These are phyloP conservation scores for Backusella mclennaniae DNA, from an alignment of 192 early-diverging fungal species.

Conservation along the genomic window DNA sequence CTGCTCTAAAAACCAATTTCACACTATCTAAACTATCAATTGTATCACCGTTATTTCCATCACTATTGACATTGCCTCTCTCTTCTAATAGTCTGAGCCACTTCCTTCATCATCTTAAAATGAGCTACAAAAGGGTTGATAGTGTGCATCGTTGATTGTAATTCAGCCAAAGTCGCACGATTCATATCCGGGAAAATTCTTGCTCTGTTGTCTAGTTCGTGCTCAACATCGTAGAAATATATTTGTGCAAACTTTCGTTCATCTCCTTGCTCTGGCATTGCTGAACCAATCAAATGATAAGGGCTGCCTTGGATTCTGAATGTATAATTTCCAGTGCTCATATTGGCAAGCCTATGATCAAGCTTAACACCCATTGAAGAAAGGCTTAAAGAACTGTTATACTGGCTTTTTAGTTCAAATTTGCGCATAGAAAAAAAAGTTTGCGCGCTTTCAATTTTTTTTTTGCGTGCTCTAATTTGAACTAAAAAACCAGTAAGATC, in stretches of 20 bases:
- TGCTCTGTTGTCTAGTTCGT: background rate
- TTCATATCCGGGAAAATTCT: background rate
- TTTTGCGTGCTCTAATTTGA: too few species aligned
- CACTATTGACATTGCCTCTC: too few species aligned
- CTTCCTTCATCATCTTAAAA: slow-evolving; percentile 1
- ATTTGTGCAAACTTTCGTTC: background rate
- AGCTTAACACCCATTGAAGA: background rate
- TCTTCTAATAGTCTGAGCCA: background rate
- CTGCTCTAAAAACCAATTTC: background rate
- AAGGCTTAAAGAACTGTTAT: background rate
- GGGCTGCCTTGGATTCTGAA: background rate
- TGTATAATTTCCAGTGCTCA: background rate
- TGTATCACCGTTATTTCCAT: too few species aligned
- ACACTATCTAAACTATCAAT: background rate
- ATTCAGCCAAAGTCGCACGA: background rate
- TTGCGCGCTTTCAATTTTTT: too few species aligned
- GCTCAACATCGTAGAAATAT: background rate
- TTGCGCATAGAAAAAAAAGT: too few species aligned
- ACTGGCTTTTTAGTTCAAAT: too few species aligned
- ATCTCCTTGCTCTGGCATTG: background rate
- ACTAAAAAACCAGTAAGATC: too few species aligned
- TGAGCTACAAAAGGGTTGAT: background rate
- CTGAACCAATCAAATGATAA: background rate
- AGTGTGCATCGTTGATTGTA: background rate
- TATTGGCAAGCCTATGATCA: background rate